Evolutionary conservation across 495 filamentous ascomycete species (phyloP), one percentile per base, ranked within the genome.

Genomic region (Neurospora africana): DNA sequence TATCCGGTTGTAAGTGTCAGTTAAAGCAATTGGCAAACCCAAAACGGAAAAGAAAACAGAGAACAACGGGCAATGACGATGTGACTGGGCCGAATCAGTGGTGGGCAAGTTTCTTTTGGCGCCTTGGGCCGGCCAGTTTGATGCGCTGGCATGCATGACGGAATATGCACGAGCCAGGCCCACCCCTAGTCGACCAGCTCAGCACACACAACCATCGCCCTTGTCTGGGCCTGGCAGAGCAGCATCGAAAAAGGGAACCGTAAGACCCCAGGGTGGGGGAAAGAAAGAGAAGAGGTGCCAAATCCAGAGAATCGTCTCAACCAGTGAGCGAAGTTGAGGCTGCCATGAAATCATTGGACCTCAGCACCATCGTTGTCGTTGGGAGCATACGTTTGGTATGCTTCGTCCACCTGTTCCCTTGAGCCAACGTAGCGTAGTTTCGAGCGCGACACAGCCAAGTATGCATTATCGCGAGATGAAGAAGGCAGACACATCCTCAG

Each of bases 81-180:
- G 78, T 70, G 79, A 78, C 75, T 76, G 79, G 77, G 75, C 76
- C 77, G 71, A 77, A 71, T 27, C 68, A 73, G 76, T 78, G 78
- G 81, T 81, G 80, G 81, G 80, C 77, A 78, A 76, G 78, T 70
- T 73, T 73, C 72, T 77, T 81, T 81, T 83, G 79, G 82, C 80
- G 83, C 82, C 80, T 79, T 81, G 79, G 82, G 75, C 81, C 81
- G 81, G 78, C 79, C 80, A 78, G 74, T 74, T 83, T 86, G 84
- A 86, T 86, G 84, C 82, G 84, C 82, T 86, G 84, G 84, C 84
- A 86, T 86, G 84, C 84, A 86, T 86, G 83, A 84, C 83, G 83
- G 84, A 81, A 85, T 83, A 85, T 85, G 84, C 83, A 86, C 78
- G 80, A 83, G 79, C 81, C 77, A 81, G 83, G 81, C 80, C 83